Evolutionary conservation across 495 filamentous ascomycete genomes (phyloP).

Genomic region (Polyplosphaeria fusca): DNA sequence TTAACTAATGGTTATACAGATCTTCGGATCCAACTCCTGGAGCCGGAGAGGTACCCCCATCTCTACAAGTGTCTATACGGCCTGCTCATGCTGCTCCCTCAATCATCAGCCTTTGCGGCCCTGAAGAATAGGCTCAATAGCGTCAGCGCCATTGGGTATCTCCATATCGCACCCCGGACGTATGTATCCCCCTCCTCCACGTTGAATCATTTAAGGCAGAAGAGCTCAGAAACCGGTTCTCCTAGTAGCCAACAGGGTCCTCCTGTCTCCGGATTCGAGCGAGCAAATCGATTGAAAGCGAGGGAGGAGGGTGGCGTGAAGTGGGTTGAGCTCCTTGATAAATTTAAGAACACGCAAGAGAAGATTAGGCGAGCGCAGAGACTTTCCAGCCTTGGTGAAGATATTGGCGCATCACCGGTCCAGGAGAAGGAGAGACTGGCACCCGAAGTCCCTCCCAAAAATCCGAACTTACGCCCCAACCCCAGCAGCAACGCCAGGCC

Average conservation of each 20-base stretch:
- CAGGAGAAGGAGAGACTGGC: conserved; percentile 30
- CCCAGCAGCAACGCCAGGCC: conserved; percentile 4
- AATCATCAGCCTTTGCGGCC: conserved; percentile 94
- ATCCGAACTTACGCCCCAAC: conserved; percentile 2
- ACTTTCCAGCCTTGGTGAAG: conserved; percentile 27
- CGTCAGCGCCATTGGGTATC: conserved; percentile 92
- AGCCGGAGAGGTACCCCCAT: conserved; percentile 92
- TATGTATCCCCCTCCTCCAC: conserved; percentile 52
- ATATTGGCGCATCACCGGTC: conserved; percentile 13
- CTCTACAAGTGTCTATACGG: conserved; percentile 99
- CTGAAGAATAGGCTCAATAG: conserved; percentile 96
- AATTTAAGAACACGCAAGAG: conserved; percentile 88
- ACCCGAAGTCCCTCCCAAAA: conserved; percentile 27
- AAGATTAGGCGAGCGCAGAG: conserved; percentile 58
- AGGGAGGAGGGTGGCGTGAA: conserved; percentile 80
- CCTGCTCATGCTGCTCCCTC: conserved; percentile 93
- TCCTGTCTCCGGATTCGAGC: conserved; percentile 55
- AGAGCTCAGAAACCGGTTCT: conserved; percentile 33
- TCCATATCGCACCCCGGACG: conserved; percentile 81
- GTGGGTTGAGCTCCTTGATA: conserved; percentile 94
- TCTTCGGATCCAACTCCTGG: conserved; percentile 93
- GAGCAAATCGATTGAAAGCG: conserved; percentile 76
- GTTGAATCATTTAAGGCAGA: conserved; percentile 39
- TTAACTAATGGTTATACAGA: conserved; percentile 53
- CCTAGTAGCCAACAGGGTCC: conserved; percentile 31